Evolutionary conservation across 176 grass and related monocot species (phyloP), one percentile per base, ranked within the genome.

Genomic region (Eleusine coracana): DNA sequence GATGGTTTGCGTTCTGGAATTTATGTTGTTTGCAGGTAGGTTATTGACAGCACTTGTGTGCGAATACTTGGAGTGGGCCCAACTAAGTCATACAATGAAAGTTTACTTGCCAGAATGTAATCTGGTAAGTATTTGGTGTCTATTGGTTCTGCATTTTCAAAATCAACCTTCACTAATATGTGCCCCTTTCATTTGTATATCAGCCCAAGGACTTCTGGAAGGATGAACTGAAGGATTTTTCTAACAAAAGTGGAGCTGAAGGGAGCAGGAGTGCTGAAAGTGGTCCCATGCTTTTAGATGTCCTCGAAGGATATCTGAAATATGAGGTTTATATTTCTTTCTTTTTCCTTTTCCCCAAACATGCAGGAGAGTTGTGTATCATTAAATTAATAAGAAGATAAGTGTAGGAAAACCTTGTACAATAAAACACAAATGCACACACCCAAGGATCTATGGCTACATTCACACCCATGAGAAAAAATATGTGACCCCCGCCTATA

Each of bases 201-300:
- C 84, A 93, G 96, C 83, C 89, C 20, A 98, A 93, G 83, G 96
- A 98, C 66, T 95, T 95, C 37, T 95, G 96, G 96, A 95, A 95
- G 92, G 85, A 88, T 82, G 89, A 93, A 37, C 70, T 98, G 37
- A 95, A 82, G 74, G 89, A 95, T 64, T 95, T 98, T 42, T 93
- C 79, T 50, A 90, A 83, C 69, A 93, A 91, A 90, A 95, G 81
- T 70, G 86, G 80, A 40, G 56, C 71, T 82, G 92, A 98, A 40
- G 79, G 78, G 56, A 90, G 78, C 49, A 93, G 89, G 75, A 93
- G 83, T 55, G 91, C 87, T 63, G 93, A 96, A 81, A 93, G 91
- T 76, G 93, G 91, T 46, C 93, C 93, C 37, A 79, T 99, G 85
- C 93, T 99, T 39, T 84, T 99, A 74, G 93, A 99, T 66, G 93